phyloP scores from a whole-genome alignment of 2,329 filamentous ascomycete species.

The Xylariaceae sp. region DNA sequence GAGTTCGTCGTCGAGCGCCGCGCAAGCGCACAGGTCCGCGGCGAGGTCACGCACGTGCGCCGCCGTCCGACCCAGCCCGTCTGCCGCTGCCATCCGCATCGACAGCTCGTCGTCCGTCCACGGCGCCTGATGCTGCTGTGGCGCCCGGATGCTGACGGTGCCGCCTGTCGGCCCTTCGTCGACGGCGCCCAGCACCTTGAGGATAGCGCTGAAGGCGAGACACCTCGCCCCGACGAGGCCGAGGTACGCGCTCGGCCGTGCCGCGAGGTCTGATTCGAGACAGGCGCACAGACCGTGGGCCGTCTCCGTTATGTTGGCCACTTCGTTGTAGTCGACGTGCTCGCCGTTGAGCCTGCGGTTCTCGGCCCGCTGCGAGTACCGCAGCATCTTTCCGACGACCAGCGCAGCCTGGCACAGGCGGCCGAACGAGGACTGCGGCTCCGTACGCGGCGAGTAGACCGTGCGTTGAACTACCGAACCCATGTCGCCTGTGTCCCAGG shows the following conservation, averaged over 20 bases:
- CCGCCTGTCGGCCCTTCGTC: not conserved
- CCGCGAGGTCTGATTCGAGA: constrained; percentile 9
- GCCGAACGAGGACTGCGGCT: constrained; percentile 52
- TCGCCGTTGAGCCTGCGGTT: constrained; percentile 9
- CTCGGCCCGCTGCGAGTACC: constrained; percentile 12
- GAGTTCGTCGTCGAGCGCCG: constrained; percentile 11
- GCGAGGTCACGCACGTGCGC: constrained; percentile 14
- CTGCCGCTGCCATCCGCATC: constrained; percentile 9
- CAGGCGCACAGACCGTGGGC: constrained; percentile 13
- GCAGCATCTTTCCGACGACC: constrained; percentile 39
- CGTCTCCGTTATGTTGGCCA: constrained; percentile 22
- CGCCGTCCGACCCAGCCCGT: constrained; percentile 11
- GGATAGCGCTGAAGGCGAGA: constrained; percentile 13
- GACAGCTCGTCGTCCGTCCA: constrained; percentile 10
- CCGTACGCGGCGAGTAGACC: constrained; percentile 47
- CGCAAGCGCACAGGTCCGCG: constrained; percentile 4
- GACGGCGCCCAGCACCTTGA: constrained; percentile 9
- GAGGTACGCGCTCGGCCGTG: constrained; percentile 13
- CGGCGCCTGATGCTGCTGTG: not conserved
- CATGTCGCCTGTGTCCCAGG: constrained; percentile 46
- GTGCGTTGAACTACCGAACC: constrained; percentile 31
- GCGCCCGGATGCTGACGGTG: not conserved
- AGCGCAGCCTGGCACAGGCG: constrained; percentile 48
- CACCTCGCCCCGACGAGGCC: constrained; percentile 10
- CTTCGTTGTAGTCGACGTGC: constrained; percentile 20